phyloP scores from a whole-genome alignment of 179 eudicot genomes.

The Pouteria campechiana region DNA sequence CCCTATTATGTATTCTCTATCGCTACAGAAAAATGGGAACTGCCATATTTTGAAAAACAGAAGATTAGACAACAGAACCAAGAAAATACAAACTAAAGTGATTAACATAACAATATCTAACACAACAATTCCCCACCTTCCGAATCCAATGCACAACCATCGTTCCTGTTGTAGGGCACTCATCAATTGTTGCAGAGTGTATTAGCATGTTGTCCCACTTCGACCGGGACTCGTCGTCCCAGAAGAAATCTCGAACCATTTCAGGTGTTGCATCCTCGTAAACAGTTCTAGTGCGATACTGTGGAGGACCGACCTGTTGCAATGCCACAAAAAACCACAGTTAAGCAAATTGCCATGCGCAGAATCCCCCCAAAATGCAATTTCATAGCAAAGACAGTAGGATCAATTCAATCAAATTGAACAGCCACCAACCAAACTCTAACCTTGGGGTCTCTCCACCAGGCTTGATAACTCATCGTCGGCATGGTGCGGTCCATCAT shows the following conservation, averaged over 20 bases:
- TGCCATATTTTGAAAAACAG: too few species aligned
- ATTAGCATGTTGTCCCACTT: slow-evolving; percentile 92
- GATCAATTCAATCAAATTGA: background rate
- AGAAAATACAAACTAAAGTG: background rate
- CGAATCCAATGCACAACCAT: slow-evolving; percentile 90
- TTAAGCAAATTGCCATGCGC: too few species aligned
- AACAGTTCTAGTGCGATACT: slow-evolving; percentile 79
- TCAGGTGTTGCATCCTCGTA: slow-evolving; percentile 96
- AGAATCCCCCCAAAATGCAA: too few species aligned
- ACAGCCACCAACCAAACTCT: background rate
- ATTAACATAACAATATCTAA: background rate
- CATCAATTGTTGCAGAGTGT: slow-evolving; percentile 49
- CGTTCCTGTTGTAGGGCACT: slow-evolving; percentile 68
- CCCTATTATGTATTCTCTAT: slow-evolving; percentile 82
- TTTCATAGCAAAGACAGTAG: too few species aligned
- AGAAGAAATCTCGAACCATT: slow-evolving; percentile 84
- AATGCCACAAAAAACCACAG: too few species aligned
- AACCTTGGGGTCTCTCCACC: slow-evolving; percentile 85
- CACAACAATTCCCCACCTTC: slow-evolving; percentile 34
- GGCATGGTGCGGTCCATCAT: slow-evolving; percentile 74
- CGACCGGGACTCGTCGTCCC: slow-evolving; percentile 86
- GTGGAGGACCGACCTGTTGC: slow-evolving; percentile 81
- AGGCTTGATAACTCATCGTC: slow-evolving; percentile 75
- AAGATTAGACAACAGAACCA: background rate
- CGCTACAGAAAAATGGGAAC: slow-evolving; percentile 97